Percentiles rank a stretch among this genome's conserved stretches.
phyloP scores from a whole-genome alignment of 1,284 basidiomycete genomes.

The Malassezia brasiliensis region DNA sequence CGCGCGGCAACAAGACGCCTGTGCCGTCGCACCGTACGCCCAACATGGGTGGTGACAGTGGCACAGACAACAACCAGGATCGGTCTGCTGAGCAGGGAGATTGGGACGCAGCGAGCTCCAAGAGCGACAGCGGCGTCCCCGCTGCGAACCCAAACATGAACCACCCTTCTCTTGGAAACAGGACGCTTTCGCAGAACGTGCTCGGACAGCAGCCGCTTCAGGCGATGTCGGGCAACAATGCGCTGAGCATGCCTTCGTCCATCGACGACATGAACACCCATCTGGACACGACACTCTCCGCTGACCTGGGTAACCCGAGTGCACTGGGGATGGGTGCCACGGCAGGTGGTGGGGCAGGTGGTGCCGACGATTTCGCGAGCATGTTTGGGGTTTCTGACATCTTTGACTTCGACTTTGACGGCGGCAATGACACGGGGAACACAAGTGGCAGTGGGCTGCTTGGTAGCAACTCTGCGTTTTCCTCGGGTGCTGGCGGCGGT shows the following conservation, averaged over 20 bases:
- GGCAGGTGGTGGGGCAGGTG: conserved; percentile 7
- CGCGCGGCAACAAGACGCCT: conserved; percentile 8
- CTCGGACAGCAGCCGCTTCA: conserved; percentile 1
- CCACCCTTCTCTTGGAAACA: not conserved
- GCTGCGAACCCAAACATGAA: not conserved
- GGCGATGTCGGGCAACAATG: conserved; percentile 6
- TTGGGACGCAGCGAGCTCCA: conserved; percentile 5
- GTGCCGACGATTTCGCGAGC: conserved; percentile 30
- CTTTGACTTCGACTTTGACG: conserved; percentile 39
- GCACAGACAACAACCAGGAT: not conserved
- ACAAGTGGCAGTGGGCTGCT: not conserved
- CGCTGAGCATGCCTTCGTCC: conserved; percentile 10
- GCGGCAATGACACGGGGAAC: conserved; percentile 1
- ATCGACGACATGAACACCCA: conserved; percentile 12
- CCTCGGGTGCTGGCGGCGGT: not conserved
- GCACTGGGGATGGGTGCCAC: not conserved
- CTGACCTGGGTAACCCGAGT: conserved; percentile 1
- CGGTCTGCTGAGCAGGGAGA: not conserved
- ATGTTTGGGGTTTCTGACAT: conserved; percentile 43
- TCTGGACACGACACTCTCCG: conserved; percentile 3
- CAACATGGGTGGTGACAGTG: not conserved
- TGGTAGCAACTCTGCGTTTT: not conserved
- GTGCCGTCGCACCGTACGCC: not conserved
- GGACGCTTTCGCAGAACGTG: not conserved
- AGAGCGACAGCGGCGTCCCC: conserved; percentile 5